Evolutionary conservation across 1,139 yeast genomes (phyloP).

Genomic region (Candida tetrigidarum): DNA sequence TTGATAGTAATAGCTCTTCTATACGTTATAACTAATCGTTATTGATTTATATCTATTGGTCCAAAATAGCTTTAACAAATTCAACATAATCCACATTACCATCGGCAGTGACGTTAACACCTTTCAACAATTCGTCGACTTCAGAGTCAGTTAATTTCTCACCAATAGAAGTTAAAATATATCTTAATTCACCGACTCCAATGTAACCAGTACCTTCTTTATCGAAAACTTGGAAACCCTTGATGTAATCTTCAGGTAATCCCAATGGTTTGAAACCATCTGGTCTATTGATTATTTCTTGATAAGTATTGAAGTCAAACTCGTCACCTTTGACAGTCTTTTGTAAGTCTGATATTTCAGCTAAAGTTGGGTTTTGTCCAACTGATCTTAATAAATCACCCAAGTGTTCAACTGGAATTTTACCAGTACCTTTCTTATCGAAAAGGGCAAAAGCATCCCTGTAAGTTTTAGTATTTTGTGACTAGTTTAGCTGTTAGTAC

Average conservation of each 20-base stretch:
- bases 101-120: constrained; percentile 90
- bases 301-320: constrained; percentile 78
- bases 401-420: constrained; percentile 82
- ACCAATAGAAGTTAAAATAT: constrained; percentile 91
- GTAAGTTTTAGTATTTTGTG: constrained; percentile 69
- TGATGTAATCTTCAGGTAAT: constrained; percentile 94
- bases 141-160: constrained; percentile 89
- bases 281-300: constrained; percentile 80
- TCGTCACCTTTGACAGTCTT: constrained; percentile 46
- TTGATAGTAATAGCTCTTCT: background rate
- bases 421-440: constrained; percentile 96
- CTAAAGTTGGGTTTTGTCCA: constrained; percentile 97
- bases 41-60: constrained; percentile 64
- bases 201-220: constrained; percentile 95
- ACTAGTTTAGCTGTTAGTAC: constrained; percentile 26
- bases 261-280: constrained; percentile 91
- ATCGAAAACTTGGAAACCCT: constrained; percentile 98
- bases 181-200: constrained; percentile 95
- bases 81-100: constrained; percentile 96
- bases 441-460: constrained; percentile 97
- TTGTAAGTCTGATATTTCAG: constrained; percentile 81
- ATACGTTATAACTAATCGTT: no score
- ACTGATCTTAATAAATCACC: constrained; percentile 97
- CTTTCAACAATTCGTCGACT: constrained; percentile 94
- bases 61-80: constrained; percentile 90